These are phyloP conservation scores for Botryotinia globosa DNA, from an alignment of 2,329 filamentous ascomycete genomes.

Conservation along the genomic window DNA sequence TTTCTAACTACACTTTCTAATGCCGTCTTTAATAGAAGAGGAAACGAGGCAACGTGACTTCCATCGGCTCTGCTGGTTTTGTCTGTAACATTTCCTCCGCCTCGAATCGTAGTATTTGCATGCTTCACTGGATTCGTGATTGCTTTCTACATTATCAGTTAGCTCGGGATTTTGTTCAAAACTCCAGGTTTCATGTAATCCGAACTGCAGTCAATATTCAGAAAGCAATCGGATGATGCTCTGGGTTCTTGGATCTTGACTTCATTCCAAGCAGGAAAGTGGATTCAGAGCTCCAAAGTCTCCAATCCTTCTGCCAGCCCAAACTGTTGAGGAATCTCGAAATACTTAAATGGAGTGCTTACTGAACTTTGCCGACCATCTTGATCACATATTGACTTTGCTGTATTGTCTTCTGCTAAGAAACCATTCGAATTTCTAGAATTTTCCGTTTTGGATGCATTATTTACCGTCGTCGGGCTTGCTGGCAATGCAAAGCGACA, in stretches of 20 bases:
- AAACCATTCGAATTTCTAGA: neutral
- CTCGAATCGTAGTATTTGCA: neutral
- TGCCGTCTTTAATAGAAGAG: neutral
- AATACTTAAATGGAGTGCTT: neutral
- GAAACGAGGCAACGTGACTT: neutral
- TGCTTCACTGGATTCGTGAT: neutral
- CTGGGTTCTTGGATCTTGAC: neutral
- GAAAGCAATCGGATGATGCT: neutral
- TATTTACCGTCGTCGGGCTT: neutral
- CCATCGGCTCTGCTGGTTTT: too few species aligned
- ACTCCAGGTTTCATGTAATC: neutral
- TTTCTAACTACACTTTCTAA: too few species aligned
- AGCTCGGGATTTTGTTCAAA: neutral
- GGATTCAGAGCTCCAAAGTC: neutral
- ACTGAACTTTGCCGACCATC: neutral
- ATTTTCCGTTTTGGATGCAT: neutral
- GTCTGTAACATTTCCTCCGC: too few species aligned
- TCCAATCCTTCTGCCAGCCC: neutral
- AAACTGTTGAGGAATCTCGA: neutral
- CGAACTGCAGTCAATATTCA: neutral
- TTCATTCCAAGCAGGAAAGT: neutral
- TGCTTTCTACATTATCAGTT: neutral
- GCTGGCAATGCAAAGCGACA: neutral
- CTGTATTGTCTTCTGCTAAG: neutral
- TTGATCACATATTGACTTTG: neutral